Evolutionary conservation across 306 rosid genomes (phyloP).

Genomic region (Dryas alaskensis): DNA sequence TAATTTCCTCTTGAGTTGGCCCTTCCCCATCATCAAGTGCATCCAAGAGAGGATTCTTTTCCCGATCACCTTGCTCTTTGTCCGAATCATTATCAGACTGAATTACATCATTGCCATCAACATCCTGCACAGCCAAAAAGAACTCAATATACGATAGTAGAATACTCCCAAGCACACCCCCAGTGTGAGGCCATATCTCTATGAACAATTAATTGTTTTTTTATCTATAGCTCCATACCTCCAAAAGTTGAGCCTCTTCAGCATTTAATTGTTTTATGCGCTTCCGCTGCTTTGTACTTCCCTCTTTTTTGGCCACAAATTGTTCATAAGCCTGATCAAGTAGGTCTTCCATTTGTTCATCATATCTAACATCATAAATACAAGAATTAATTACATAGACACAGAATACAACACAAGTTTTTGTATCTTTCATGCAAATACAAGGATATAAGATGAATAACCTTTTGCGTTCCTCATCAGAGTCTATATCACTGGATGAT

Average conservation of each 20-base stretch:
- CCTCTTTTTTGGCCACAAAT: conserved; percentile 69
- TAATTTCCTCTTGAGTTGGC: conserved; percentile 70
- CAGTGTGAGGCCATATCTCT: neutral
- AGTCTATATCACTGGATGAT: conserved; percentile 67
- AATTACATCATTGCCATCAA: conserved; percentile 43
- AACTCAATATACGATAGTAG: neutral
- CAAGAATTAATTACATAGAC: neutral
- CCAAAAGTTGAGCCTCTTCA: conserved; percentile 52
- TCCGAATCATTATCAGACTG: conserved; percentile 73
- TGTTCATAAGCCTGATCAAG: conserved; percentile 79
- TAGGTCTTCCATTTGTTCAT: conserved; percentile 72
- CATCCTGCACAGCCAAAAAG: conserved; percentile 52
- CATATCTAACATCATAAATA: conserved; percentile 51
- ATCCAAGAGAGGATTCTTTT: conserved; percentile 82
- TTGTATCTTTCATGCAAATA: conserved; percentile 6
- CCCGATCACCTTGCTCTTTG: conserved; percentile 49
- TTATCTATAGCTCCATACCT: conserved; percentile 44
- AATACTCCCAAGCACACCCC: neutral
- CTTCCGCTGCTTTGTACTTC: conserved; percentile 77
- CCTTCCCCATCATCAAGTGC: conserved; percentile 63
- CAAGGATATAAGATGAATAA: conserved; percentile 30
- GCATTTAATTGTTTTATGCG: conserved; percentile 56
- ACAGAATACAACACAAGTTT: conserved; percentile 9
- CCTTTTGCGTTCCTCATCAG: conserved; percentile 90
- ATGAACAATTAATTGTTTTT: neutral